phyloP scores from a whole-genome alignment of 352 stramenopile species.

The Blastocystis sp. region DNA sequence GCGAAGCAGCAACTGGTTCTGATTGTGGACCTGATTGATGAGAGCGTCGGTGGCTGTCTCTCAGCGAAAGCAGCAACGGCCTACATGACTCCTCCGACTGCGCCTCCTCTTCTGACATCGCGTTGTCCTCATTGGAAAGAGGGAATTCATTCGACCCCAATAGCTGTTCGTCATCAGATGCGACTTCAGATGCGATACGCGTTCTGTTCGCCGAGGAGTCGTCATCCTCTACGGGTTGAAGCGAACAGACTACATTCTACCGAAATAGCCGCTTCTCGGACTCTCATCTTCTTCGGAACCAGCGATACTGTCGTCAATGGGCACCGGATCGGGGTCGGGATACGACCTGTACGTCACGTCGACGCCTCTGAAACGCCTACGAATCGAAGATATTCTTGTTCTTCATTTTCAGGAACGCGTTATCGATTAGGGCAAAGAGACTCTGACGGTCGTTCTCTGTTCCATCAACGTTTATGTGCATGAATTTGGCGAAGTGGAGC shows the following conservation, averaged over 20 bases:
- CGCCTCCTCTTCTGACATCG: too few relatives aligned
- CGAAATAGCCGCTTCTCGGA: not conserved
- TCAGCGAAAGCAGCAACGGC: too few relatives aligned
- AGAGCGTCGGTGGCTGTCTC: not conserved
- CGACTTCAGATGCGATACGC: not conserved
- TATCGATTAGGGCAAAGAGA: conserved; percentile 39
- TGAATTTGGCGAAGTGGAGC: conserved; percentile 43
- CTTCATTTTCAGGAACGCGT: conserved; percentile 10
- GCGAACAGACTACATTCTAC: not conserved
- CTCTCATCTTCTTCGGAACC: not conserved
- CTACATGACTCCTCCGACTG: too few relatives aligned
- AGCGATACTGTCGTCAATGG: not conserved
- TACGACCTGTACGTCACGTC: not conserved
- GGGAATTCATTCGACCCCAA: too few relatives aligned
- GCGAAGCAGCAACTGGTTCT: not conserved
- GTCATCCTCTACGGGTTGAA: not conserved
- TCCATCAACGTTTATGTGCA: not conserved
- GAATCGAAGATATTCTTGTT: conserved; percentile 11
- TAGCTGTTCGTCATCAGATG: not conserved
- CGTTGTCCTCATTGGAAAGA: too few relatives aligned
- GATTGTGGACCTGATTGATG: not conserved
- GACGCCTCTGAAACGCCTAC: not conserved
- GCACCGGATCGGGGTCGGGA: not conserved
- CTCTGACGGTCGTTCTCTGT: not conserved
- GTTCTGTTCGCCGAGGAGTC: not conserved